A percentile compares a stretch with the other conserved stretches of the same genome.
Conservation (phyloP, 192 early-diverging fungal genomes). For the Linnemannia elongata region DNA sequence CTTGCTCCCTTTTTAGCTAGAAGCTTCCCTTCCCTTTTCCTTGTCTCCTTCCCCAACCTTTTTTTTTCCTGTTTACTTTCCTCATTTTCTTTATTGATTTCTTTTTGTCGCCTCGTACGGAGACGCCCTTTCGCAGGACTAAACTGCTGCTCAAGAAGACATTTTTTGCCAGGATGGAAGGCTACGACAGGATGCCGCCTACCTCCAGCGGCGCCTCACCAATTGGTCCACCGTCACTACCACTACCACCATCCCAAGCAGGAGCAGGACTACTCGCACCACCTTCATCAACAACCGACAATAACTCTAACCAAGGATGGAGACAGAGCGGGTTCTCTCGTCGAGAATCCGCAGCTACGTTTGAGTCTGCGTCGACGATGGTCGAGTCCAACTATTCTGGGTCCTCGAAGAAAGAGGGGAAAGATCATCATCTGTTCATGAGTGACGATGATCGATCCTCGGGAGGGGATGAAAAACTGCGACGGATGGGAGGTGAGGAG, state of each 20-base stretch:
- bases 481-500: not conserved
- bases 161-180: not conserved
- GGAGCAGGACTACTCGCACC: not conserved
- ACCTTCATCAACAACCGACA: not conserved
- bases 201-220: not conserved
- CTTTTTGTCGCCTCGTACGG: not conserved
- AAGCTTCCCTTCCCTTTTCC: not conserved
- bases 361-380: constrained; percentile 19
- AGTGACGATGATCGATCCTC: not conserved
- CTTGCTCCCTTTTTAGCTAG: not conserved
- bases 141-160: not conserved
- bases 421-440: not conserved
- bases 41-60: not conserved
- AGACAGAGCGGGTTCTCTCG: not conserved
- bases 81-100: no score
- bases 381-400: not conserved
- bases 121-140: not conserved
- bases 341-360: constrained; percentile 14
- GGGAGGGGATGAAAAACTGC: not conserved
- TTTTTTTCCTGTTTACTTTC: not conserved
- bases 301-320: not conserved
- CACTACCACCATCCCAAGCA: not conserved
- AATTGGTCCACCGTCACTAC: not conserved
- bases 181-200: not conserved
- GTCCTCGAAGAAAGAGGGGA: not conserved